Conservation (phyloP, 805 yeast genomes). For the Yarrowia sp. region DNA sequence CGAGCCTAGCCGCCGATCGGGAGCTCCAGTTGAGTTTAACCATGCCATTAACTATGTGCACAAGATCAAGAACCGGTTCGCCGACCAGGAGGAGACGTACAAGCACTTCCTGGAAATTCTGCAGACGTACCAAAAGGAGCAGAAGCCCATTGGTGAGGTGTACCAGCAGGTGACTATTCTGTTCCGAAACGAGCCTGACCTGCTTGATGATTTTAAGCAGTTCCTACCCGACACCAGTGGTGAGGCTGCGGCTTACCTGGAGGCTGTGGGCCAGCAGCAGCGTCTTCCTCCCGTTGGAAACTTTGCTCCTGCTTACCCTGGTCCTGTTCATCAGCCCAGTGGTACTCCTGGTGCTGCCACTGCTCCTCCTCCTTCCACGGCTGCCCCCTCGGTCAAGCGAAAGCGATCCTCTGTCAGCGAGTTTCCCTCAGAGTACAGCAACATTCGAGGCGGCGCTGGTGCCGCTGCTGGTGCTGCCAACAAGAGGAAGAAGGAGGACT, state of each 20-base stretch:
- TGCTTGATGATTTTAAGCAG: slow-evolving; percentile 90
- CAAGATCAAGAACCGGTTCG: slow-evolving; percentile 89
- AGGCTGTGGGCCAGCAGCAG: slow-evolving; percentile 24
- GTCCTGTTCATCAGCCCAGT: slow-evolving; percentile 9
- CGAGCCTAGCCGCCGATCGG: slow-evolving; percentile 33
- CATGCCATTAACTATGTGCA: slow-evolving; percentile 96
- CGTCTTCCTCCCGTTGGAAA: slow-evolving; percentile 87
- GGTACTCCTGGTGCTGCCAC: neutral
- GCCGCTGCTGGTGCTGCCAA: slow-evolving; percentile 17
- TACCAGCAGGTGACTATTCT: slow-evolving; percentile 87
- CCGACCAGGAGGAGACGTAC: slow-evolving; percentile 92
- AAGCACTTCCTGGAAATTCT: slow-evolving; percentile 90
- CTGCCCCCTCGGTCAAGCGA: slow-evolving; percentile 10
- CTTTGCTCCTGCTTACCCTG: slow-evolving; percentile 60
- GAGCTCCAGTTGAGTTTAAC: slow-evolving; percentile 86
- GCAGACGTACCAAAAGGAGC: slow-evolving; percentile 95
- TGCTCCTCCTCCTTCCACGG: neutral
- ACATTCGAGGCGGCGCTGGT: slow-evolving; percentile 30
- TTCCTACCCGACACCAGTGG: slow-evolving; percentile 82
- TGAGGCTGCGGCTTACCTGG: slow-evolving; percentile 1
- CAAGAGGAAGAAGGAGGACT: slow-evolving; percentile 22
- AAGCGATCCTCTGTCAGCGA: slow-evolving; percentile 20
- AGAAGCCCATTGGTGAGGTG: slow-evolving; percentile 91
- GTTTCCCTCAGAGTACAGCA: slow-evolving; percentile 25
- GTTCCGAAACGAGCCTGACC: slow-evolving; percentile 90